Evolutionary conservation across 2,329 filamentous ascomycete species (phyloP), one percentile per base, ranked within the genome.

Genomic region (Polytolypa hystricis): DNA sequence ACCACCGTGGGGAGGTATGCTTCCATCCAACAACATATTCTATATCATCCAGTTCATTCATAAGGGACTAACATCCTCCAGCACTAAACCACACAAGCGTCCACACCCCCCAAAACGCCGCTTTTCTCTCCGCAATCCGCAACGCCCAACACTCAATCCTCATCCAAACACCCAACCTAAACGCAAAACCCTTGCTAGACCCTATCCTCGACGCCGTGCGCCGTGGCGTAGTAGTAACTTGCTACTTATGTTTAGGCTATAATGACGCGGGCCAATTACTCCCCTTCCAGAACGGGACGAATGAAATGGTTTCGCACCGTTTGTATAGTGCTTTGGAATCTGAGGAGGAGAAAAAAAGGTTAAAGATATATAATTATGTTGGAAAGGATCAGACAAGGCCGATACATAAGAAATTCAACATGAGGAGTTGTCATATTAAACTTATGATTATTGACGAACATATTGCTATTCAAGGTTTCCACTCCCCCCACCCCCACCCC

Each of bases 251-350:
- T 44, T 69, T 87, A 0, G 81, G 83, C 1, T 89, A 89, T 60
- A 87, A 87, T 43, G 83, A 87, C 45, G 64, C 74, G 0, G 83
- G 82, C 15, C 81, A 87, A 53, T 69, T 87, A 20, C 71, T 89
- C 0, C 82, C 83, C 0, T 72, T 74, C 41, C 81, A 86, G 53
- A 81, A 81, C 19, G 81, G 81, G 1, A 82, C 77, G 11, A 86
- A 86, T 51, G 81, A 86, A 42, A 78, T 80, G 66, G 68, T 77
- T 2, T 72, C 78, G 0, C 65, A 77, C 41, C 61, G 68, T 5
- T 62, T 87, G 3, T 73, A 79, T 55, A 56, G 55, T 0, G 53
- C 64, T 0, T 66, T 85, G 0, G 63, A 81, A 0, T 66, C 71
- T 0, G 47, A 62, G 0, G 51, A 64, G 1, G 68, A 69, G 1